Percentiles rank a stretch among this genome's conserved stretches.
Conservation (phyloP, 352 stramenopile genomes). For the Phytophthora pisi region DNA sequence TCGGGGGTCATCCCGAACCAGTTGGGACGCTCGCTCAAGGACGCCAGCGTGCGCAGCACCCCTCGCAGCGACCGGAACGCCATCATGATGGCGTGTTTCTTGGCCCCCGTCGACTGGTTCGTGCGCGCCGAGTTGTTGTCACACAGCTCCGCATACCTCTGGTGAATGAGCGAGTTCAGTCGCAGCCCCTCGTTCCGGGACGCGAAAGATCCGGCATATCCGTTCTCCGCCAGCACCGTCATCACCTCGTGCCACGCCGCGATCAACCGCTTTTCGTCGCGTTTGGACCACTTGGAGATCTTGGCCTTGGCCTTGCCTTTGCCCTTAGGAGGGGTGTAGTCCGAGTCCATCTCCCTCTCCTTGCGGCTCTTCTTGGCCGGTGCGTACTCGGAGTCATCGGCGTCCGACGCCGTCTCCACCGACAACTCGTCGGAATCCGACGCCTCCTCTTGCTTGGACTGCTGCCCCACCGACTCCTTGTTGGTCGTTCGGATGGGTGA, state of each 20-base stretch:
- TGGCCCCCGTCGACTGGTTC: constrained; percentile 39
- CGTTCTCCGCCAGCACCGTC: constrained; percentile 23
- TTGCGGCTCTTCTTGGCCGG: constrained; percentile 9
- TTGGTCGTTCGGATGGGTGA: background rate
- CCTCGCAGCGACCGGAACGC: constrained; percentile 38
- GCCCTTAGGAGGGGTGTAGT: constrained; percentile 32
- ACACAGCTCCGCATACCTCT: constrained; percentile 41
- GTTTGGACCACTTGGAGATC: constrained; percentile 36
- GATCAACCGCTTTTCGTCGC: constrained; percentile 35
- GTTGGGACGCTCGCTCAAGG: constrained; percentile 36
- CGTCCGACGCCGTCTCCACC: constrained; percentile 8
- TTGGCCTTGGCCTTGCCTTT: constrained; percentile 33
- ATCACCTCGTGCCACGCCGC: constrained; percentile 43
- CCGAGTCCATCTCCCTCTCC: constrained; percentile 13
- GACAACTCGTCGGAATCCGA: constrained; percentile 15
- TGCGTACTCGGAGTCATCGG: constrained; percentile 5
- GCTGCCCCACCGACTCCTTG: background rate
- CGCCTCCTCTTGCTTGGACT: constrained; percentile 8
- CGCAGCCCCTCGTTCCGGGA: constrained; percentile 33
- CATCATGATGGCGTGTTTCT: constrained; percentile 42
- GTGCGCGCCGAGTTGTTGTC: constrained; percentile 23
- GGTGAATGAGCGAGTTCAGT: constrained; percentile 43
- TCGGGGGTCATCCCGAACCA: constrained; percentile 48
- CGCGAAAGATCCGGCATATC: constrained; percentile 30
- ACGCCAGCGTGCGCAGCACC: constrained; percentile 37